These are phyloP conservation scores for Zelonia costaricensis DNA, from an alignment of 208 protist species.

Conservation along the genomic window DNA sequence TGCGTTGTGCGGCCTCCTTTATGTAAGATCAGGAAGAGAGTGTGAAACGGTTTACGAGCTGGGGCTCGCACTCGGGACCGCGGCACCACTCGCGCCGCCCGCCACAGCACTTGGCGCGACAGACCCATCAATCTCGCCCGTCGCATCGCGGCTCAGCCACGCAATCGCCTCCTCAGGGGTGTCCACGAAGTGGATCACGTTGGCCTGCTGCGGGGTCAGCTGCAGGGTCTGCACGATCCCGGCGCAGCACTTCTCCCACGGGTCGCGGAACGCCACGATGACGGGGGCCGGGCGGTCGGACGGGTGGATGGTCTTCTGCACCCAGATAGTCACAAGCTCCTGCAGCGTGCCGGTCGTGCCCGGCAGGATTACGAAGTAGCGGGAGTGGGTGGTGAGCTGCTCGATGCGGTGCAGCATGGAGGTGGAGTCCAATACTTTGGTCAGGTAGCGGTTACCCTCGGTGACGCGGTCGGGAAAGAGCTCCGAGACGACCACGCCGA, in stretches of 20 bases:
- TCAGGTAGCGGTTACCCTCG: slow-evolving; percentile 68
- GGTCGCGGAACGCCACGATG: slow-evolving; percentile 71
- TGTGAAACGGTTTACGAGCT: too few relatives aligned
- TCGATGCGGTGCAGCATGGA: slow-evolving; percentile 67
- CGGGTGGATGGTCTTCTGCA: slow-evolving; percentile 42
- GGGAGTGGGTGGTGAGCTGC: slow-evolving; percentile 53
- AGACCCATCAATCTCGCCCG: slow-evolving; percentile 7
- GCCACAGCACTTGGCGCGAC: too few relatives aligned
- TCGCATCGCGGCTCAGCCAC: slow-evolving; percentile 43
- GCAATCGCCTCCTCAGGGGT: slow-evolving; percentile 52
- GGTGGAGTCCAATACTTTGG: slow-evolving; percentile 33
- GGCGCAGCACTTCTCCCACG: slow-evolving; percentile 60
- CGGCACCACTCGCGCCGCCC: too few relatives aligned
- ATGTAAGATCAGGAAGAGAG: too few relatives aligned
- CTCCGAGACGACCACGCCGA: slow-evolving; percentile 52
- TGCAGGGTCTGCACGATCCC: slow-evolving; percentile 37
- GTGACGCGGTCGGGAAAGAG: slow-evolving; percentile 55
- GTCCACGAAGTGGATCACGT: slow-evolving; percentile 61
- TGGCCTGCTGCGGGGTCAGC: slow-evolving; percentile 30
- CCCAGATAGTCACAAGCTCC: slow-evolving; percentile 71
- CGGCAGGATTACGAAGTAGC: slow-evolving; percentile 66
- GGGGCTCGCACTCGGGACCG: too few relatives aligned
- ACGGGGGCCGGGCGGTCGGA: slow-evolving; percentile 27
- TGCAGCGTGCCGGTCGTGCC: slow-evolving; percentile 70
- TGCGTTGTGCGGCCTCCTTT: too few relatives aligned